A percentile compares a stretch with the other conserved stretches of the same genome.
Evolutionary conservation across 2,329 filamentous ascomycete species (phyloP).

Genomic region (Penicillium nordicum): DNA sequence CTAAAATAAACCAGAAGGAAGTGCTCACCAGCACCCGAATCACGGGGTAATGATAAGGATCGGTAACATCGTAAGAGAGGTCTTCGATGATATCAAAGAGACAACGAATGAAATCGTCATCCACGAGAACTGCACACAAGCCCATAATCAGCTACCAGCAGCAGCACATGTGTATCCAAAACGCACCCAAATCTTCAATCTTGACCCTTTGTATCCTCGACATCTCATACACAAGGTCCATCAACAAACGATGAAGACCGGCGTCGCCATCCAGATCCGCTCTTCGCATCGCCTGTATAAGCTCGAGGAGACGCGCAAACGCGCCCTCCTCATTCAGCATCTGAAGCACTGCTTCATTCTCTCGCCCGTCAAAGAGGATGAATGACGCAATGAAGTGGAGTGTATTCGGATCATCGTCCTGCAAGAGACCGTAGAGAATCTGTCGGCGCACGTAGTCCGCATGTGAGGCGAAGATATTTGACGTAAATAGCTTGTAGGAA

Average conservation of each 20-base stretch:
- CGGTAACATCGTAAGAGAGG: constrained; percentile 78
- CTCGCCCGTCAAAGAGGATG: constrained; percentile 79
- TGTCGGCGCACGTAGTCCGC: constrained; percentile 86
- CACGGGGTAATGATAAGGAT: constrained; percentile 93
- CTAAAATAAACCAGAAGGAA: not conserved
- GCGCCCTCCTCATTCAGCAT: constrained; percentile 83
- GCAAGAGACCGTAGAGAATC: constrained; percentile 83
- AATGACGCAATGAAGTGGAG: constrained; percentile 80
- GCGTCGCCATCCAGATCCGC: constrained; percentile 49
- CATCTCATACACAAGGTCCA: constrained; percentile 95
- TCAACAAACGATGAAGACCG: constrained; percentile 71
- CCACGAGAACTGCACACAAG: constrained; percentile 49
- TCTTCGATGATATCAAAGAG: constrained; percentile 86
- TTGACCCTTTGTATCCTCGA: constrained; percentile 81
- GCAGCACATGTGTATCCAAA: not conserved
- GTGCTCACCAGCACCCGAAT: constrained; percentile 79
- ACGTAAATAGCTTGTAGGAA: constrained; percentile 72
- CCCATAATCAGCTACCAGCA: constrained; percentile 6
- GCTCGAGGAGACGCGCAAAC: constrained; percentile 77
- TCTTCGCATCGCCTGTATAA: constrained; percentile 64
- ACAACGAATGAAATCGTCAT: constrained; percentile 77
- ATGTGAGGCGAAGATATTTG: constrained; percentile 69
- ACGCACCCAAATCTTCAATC: constrained; percentile 70
- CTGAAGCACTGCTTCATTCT: constrained; percentile 73
- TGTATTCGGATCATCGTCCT: constrained; percentile 77